A percentile compares a stretch with the other conserved stretches of the same genome.
Evolutionary conservation across 352 stramenopile genomes (phyloP).

Genomic region (Globisporangium paddicum): DNA sequence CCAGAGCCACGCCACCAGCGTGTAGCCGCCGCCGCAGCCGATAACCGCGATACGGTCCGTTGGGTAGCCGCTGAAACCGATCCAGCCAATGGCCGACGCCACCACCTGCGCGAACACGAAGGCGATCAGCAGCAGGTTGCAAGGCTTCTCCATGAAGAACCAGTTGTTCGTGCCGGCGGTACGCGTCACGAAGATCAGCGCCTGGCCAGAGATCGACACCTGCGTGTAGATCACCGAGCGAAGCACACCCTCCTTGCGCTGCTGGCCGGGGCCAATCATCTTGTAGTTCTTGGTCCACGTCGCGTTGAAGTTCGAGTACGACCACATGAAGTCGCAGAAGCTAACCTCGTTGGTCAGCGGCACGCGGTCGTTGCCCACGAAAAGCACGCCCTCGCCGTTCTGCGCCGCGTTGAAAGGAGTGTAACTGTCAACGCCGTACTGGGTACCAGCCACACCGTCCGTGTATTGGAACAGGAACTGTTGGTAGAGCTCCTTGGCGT

Average conservation of each 20-base stretch:
- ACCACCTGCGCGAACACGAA: conserved; percentile 70
- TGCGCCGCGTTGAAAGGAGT: conserved; percentile 39
- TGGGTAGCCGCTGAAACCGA: conserved; percentile 66
- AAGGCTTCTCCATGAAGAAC: conserved; percentile 69
- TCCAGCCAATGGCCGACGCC: conserved; percentile 56
- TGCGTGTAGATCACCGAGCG: conserved; percentile 67
- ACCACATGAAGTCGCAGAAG: conserved; percentile 69
- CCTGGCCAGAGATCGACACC: conserved; percentile 71
- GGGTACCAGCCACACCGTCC: conserved; percentile 19
- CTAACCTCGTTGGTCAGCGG: conserved; percentile 57
- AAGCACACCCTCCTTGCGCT: conserved; percentile 67
- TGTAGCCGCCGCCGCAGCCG: conserved; percentile 58
- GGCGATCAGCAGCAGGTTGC: conserved; percentile 53
- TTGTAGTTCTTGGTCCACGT: conserved; percentile 63
- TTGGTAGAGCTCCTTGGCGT: conserved; percentile 36
- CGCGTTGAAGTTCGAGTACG: conserved; percentile 64
- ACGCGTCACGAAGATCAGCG: conserved; percentile 72
- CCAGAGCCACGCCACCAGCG: conserved; percentile 63
- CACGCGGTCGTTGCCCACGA: conserved; percentile 54
- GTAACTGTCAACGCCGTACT: conserved; percentile 28
- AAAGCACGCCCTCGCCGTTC: conserved; percentile 37
- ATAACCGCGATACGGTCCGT: conserved; percentile 61
- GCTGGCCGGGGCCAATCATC: conserved; percentile 51
- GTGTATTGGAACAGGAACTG: conserved; percentile 65
- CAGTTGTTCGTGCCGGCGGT: conserved; percentile 71